Base-by-base conservation (phyloP, 2,329 filamentous ascomycete genomes). In the Sporothrix phasma region DNA sequence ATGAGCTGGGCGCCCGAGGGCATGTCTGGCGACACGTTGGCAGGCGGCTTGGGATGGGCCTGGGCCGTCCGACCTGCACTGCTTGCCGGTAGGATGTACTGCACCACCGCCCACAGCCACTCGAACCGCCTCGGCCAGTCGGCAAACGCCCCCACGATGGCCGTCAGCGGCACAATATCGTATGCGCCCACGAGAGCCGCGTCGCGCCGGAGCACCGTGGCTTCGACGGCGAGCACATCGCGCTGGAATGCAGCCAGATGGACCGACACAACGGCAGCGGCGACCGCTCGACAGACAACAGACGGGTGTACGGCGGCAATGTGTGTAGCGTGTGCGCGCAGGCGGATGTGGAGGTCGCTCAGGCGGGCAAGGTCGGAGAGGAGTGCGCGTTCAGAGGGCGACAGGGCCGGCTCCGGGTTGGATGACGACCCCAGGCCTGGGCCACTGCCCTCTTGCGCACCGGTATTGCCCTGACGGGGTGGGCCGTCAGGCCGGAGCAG, bases 161-260 rank as follows among this genome's bases (percentile, higher is more conserved):
- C 88, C 59, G 94, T 95, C 69, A 99, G 76, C 2, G 94, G 93
- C 24, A 97, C 93, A 67, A 96, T 95, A 67, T 93, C 88, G 73
- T 97, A 96, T 0, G 90, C 93, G 47, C 93, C 93, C 1, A 97
- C 93, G 65, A 90, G 84, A 6, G 80, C 84, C 2, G 92, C 82
- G 77, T 97, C 91, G 70, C 86, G 84, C 53, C 81, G 83, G 60
- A 97, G 77, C 29, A 99, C 89, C 13, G 82, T 82, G 64, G 82
- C 83, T 75, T 99, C 94, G 3, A 97, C 90, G 62, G 92, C 85
- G 8, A 97, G 78, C 5, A 97, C 87, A 72, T 91, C 92, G 51
- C 82, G 81, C 73, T 95, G 92, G 69, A 97, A 97, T 10, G 82
- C 83, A 6, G 85, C 84, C 4, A 99, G 82, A 69, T 97, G 90